A percentile compares a stretch with the other conserved stretches of the same genome.
Evolutionary conservation across 2,329 filamentous ascomycete genomes (phyloP).

Genomic region (Xylariaceae sp.): DNA sequence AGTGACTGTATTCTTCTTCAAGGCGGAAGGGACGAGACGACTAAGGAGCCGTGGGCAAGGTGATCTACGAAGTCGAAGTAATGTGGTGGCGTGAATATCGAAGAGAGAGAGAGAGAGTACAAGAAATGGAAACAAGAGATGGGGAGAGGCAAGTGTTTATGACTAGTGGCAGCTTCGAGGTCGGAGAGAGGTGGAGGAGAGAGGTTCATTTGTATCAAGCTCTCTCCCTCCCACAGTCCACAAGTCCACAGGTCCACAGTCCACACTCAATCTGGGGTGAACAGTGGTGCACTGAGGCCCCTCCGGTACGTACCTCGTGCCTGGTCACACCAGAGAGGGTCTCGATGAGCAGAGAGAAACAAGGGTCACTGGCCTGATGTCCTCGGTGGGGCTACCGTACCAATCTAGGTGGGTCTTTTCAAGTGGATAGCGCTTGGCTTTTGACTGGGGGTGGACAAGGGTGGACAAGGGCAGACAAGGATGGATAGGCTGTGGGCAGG

Average conservation of each 20-base stretch:
- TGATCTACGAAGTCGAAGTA: neutral
- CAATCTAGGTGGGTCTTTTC: constrained; percentile 24
- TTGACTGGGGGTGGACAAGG: constrained; percentile 18
- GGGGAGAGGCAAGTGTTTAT: constrained; percentile 29
- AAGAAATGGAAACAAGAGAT: constrained; percentile 2
- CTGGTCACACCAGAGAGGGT: constrained; percentile 41
- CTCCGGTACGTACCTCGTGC: constrained; percentile 32
- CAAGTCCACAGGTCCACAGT: neutral
- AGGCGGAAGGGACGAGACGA: constrained; percentile 20
- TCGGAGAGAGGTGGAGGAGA: constrained; percentile 36
- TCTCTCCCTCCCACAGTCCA: constrained; percentile 29
- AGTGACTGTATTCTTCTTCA: constrained; percentile 25
- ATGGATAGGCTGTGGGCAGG: constrained; percentile 15
- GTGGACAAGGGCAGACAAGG: too few species aligned
- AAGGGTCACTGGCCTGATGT: constrained; percentile 33
- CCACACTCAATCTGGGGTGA: constrained; percentile 32
- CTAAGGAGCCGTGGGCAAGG: constrained; percentile 15
- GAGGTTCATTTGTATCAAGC: constrained; percentile 45
- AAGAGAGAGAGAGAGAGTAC: constrained; percentile 9
- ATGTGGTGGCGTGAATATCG: neutral
- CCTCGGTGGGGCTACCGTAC: constrained; percentile 28
- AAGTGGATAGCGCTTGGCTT: constrained; percentile 25
- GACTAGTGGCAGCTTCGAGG: constrained; percentile 21
- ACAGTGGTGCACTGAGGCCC: neutral
- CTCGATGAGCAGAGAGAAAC: constrained; percentile 37